A percentile compares a stretch with the other conserved stretches of the same genome.
These are phyloP conservation scores for Saccharomyces eubayanus DNA, from an alignment of 805 yeast species.

Conservation along the genomic window DNA sequence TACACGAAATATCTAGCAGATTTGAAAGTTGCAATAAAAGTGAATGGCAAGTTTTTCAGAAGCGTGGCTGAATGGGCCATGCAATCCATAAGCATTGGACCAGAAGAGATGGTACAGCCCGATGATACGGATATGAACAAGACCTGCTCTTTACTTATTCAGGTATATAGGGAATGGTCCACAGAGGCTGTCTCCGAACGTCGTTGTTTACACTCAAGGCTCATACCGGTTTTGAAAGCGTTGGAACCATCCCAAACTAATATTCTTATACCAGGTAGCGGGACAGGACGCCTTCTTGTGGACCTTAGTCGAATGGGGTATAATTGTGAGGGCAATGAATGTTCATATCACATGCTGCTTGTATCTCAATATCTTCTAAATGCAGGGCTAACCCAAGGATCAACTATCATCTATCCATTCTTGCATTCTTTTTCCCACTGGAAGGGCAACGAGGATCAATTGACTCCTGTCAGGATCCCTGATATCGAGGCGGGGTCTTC, in stretches of 20 bases:
- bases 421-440: constrained; percentile 42
- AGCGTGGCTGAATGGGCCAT: constrained; percentile 1
- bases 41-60: constrained; percentile 5
- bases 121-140: constrained; percentile 41
- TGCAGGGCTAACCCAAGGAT: constrained; percentile 33
- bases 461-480: constrained; percentile 41
- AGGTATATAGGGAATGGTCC: constrained; percentile 50
- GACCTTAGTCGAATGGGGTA: constrained; percentile 45
- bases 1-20: constrained; percentile 34
- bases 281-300: constrained; percentile 46
- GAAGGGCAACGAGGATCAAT: constrained; percentile 35
- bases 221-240: constrained; percentile 27
- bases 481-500: constrained; percentile 27
- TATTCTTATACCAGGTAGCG: constrained; percentile 51
- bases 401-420: constrained; percentile 40
- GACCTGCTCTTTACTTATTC: constrained; percentile 45
- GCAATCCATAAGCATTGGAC: neutral
- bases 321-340: constrained; percentile 50
- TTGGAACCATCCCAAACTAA: constrained; percentile 33
- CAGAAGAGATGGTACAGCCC: constrained; percentile 30
- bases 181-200: constrained; percentile 40
- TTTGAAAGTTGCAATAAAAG: constrained; percentile 26
- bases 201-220: constrained; percentile 28
- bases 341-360: constrained; percentile 52
- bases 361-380: constrained; percentile 45